Percentiles rank a stretch among this genome's conserved stretches.
These are phyloP conservation scores for Amphibolis antarctica DNA, from an alignment of 106 monocot genomes.

Conservation along the genomic window DNA sequence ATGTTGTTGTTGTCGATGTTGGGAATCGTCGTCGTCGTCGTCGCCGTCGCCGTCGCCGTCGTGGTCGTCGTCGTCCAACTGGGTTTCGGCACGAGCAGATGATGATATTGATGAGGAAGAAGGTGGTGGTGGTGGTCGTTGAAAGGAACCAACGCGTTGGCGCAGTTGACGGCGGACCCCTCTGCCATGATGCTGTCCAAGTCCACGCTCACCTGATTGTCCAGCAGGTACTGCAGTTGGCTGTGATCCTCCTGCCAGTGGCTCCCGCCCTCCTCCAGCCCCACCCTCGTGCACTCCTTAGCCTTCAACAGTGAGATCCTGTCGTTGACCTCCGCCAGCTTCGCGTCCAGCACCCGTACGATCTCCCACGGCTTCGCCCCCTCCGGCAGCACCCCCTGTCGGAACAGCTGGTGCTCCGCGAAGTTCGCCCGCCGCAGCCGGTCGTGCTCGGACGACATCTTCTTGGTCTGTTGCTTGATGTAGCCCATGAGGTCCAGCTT, in stretches of 20 bases:
- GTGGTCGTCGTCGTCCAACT: too few relatives aligned
- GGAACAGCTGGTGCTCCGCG: not conserved
- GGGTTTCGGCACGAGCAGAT: not conserved
- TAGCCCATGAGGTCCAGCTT: not conserved
- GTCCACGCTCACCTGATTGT: not conserved
- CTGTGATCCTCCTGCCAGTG: not conserved
- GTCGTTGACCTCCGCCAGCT: not conserved
- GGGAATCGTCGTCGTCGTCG: too few relatives aligned
- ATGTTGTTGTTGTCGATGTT: too few relatives aligned
- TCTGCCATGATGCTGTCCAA: not conserved
- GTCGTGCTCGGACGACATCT: not conserved
- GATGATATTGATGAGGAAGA: too few relatives aligned
- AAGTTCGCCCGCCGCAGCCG: not conserved
- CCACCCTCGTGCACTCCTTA: not conserved
- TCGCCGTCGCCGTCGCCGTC: too few relatives aligned
- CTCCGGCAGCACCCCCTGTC: not conserved
- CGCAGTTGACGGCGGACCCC: not conserved
- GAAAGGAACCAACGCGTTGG: not conserved
- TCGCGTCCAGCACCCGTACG: not conserved
- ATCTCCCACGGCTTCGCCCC: not conserved
- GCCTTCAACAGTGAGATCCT: not conserved
- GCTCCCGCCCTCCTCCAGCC: not conserved
- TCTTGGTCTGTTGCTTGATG: constrained; percentile 5
- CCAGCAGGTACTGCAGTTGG: not conserved
- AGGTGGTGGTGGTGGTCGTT: not conserved